Conservation (phyloP, 306 rosid genomes). For the Lagenaria siceraria region DNA sequence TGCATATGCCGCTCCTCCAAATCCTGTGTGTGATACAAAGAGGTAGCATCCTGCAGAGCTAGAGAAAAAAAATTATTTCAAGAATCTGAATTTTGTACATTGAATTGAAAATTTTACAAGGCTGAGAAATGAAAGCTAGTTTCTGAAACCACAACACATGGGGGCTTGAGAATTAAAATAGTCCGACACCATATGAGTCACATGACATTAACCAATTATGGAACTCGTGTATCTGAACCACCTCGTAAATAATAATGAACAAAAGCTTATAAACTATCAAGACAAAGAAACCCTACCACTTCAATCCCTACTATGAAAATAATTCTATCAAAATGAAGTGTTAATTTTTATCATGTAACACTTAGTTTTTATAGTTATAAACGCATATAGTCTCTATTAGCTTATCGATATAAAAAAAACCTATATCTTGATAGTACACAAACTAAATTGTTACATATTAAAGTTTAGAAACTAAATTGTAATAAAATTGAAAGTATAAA, state of each 20-base stretch:
- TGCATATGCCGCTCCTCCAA: constrained; percentile 86
- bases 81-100: constrained; percentile 1
- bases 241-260: not conserved
- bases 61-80: constrained; percentile 13
- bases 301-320: not conserved
- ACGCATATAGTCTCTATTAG: not conserved
- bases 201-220: not conserved
- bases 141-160: not conserved
- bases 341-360: not conserved
- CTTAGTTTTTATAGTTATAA: not conserved
- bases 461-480: not conserved
- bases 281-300: not conserved
- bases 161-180: not conserved
- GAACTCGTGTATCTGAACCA: not conserved
- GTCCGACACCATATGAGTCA: not conserved
- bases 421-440: not conserved
- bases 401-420: not conserved
- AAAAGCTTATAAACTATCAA: not conserved
- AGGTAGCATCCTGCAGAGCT: constrained; percentile 80
- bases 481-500: not conserved
- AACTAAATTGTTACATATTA: not conserved
- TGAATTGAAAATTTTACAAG: constrained; percentile 8
- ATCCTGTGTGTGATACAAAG: constrained; percentile 83
- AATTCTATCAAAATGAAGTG: not conserved
- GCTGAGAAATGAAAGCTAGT: not conserved